A percentile compares a stretch with the other conserved stretches of the same genome.
Evolutionary conservation across 129 eudicot species (phyloP).

Genomic region (Oenanthe sinensis): DNA sequence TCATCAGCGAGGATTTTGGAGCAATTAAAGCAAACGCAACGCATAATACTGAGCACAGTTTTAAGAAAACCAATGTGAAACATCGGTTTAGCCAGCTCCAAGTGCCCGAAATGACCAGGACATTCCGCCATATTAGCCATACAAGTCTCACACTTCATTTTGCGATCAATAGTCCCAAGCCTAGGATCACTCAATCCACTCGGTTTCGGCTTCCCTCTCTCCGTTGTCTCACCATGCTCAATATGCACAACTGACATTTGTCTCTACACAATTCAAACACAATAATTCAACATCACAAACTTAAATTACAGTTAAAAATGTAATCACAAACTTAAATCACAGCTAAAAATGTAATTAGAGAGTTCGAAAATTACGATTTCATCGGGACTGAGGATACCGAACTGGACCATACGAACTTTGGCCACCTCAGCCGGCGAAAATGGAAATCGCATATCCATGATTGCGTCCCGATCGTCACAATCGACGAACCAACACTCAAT

Average conservation of each 20-base stretch:
- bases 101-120: constrained; percentile 97
- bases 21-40: constrained; percentile 98
- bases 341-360: neutral
- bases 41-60: constrained; percentile 85
- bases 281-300: neutral
- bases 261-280: constrained; percentile 41
- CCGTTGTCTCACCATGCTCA: constrained; percentile 89
- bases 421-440: constrained; percentile 94
- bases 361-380: constrained; percentile 64
- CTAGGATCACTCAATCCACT: constrained; percentile 87
- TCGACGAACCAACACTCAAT: neutral
- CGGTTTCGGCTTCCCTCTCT: constrained; percentile 85
- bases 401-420: constrained; percentile 78
- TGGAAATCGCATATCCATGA: constrained; percentile 85
- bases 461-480: constrained; percentile 15
- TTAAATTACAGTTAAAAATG: neutral
- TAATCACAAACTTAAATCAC: neutral
- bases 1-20: constrained; percentile 83
- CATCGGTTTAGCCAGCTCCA: constrained; percentile 98
- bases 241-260: constrained; percentile 96
- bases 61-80: constrained; percentile 91
- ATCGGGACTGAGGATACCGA: constrained; percentile 94
- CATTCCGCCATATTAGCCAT: constrained; percentile 98
- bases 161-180: constrained; percentile 89
- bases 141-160: constrained; percentile 93